Conservation (phyloP, 2,329 filamentous ascomycete species). For the Geosmithia flava region DNA sequence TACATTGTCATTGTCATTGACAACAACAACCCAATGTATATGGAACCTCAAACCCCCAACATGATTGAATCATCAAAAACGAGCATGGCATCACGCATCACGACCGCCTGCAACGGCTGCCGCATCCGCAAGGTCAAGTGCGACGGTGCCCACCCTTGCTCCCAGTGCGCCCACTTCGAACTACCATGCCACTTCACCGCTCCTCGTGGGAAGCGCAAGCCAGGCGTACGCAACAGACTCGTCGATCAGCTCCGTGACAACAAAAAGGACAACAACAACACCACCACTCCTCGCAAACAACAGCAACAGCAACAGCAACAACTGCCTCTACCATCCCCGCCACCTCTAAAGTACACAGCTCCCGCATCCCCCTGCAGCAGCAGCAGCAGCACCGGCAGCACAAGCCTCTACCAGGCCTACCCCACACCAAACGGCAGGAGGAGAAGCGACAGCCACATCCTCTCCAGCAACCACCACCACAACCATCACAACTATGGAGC, state of each 20-base stretch:
- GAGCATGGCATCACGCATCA: slow-evolving; percentile 1
- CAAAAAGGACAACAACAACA: not conserved
- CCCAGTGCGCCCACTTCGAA: slow-evolving; percentile 21
- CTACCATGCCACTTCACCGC: slow-evolving; percentile 20
- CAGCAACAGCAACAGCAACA: slow-evolving; percentile 1
- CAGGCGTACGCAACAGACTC: slow-evolving; percentile 7
- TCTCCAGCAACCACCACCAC: not conserved
- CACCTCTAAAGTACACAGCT: not conserved
- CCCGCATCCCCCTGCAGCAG: not conserved
- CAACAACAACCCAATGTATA: not conserved
- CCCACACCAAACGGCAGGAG: not conserved
- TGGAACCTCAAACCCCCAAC: not conserved
- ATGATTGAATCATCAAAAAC: not conserved
- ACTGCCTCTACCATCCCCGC: not conserved
- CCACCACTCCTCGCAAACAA: not conserved
- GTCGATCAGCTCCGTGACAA: slow-evolving; percentile 5
- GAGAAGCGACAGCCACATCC: not conserved
- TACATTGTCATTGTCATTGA: too few relatives aligned
- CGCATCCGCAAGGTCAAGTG: slow-evolving; percentile 24
- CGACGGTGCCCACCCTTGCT: slow-evolving; percentile 19
- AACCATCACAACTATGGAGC: not conserved
- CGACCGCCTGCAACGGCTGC: slow-evolving; percentile 24
- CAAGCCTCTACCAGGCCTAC: not conserved
- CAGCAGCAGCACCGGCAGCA: not conserved
- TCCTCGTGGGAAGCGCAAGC: slow-evolving; percentile 18